Evolutionary conservation across 2,329 filamentous ascomycete genomes (phyloP), one percentile per base, ranked within the genome.

Genomic region (Colletotrichum incanum): DNA sequence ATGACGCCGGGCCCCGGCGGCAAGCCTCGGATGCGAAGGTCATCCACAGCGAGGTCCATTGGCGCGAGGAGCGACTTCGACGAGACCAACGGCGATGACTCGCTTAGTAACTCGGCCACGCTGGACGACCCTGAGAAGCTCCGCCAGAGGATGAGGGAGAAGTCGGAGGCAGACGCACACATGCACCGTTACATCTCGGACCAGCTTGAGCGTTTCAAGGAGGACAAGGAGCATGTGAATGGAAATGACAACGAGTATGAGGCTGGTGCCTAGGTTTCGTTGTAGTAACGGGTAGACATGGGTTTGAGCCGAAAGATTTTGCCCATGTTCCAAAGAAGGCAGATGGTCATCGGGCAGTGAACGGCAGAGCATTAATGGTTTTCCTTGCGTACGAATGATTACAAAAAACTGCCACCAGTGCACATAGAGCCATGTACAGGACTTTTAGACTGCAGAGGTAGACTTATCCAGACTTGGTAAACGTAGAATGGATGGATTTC

Each of bases 11-110:
- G 65, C 3, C 70, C 65, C 31, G 52, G 67, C 47, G 70, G 70
- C 59, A 87, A 85, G 75, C 88, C 87, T 26, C 85, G 86, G 23
- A 86, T 96, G 76, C 92, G 94, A 47, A 91, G 94, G 67, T 95
- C 93, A 5, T 96, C 94, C 5, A 95, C 94, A 0, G 91, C 90
- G 54, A 91, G 96, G 50, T 97, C 94, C 59, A 95, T 98, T 69
- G 93, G 94, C 45, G 91, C 91, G 66, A 91, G 94, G 65, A 96
- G 93, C 79, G 95, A 97, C 82, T 97, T 93, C 79, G 88, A 90
- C 3, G 85, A 86, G 28, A 75, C 82, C 54, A 86, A 87, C 71
- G 88, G 83, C 11, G 81, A 86, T 77, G 85, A 87, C 71, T 67
- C 65, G 18, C 60, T 72, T 23, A 67, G 73, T 43, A 63, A 66